Base-by-base conservation (phyloP, 2,329 filamentous ascomycete species). In the Akanthomyces lecanii region DNA sequence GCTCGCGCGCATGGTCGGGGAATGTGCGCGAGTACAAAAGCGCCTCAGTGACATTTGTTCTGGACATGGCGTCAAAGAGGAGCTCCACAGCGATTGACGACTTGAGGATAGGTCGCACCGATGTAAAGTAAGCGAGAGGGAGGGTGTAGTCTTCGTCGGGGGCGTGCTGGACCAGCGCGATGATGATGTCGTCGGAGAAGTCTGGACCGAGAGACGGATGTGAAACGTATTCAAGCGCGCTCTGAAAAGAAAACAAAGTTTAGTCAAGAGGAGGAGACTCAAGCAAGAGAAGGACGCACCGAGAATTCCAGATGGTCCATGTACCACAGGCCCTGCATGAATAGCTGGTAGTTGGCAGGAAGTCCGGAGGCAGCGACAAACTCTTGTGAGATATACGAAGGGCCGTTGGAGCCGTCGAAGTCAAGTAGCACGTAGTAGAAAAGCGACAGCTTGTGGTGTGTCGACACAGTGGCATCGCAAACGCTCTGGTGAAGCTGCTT, bases 371-470 rank as follows among this genome's bases (percentile, higher is more conserved):
- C 77, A 48, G 77, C 75, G 18, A 87, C 85, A 68, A 94, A 92
- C 1, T 72, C 65, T 23, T 81, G 80, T 2, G 86, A 80, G 7
- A 79, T 70, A 42, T 83, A 79, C 21, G 81, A 75, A 4, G 81
- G 79, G 23, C 80, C 79, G 58, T 82, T 79, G 33, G 78, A 75
- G 45, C 79, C 75, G 69, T 89, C 85, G 71, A 89, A 85, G 73
- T 96, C 91, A 70, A 91, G 88, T 3, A 96, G 82, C 45, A 96
- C 79, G 73, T 96, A 96, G 79, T 91, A 96, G 66, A 96, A 81
- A 54, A 95, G 82, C 21, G 91, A 91, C 67, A 92, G 86, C 74
- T 93, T 93, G 77, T 93, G 88, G 73, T 93, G 89, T 61, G 85
- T 81, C 8, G 88, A 84, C 68, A 89, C 86, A 55, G 78, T 79